Evolutionary conservation across 2,329 filamentous ascomycete genomes (phyloP).

Genomic region (Alternaria arbusti): DNA sequence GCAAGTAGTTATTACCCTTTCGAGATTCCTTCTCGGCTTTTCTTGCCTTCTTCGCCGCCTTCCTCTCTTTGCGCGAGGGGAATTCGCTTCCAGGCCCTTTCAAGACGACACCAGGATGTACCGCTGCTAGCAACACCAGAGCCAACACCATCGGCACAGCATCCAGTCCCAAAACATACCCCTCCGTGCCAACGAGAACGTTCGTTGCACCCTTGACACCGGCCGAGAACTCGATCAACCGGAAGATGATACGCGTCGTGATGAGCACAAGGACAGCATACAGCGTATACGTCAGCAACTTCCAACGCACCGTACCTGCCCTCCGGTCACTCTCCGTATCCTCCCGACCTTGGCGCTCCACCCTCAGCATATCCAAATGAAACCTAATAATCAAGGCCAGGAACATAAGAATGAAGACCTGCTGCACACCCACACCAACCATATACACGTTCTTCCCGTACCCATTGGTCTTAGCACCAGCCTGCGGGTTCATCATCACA

Average conservation of each 20-base stretch:
- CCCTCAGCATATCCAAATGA: background rate
- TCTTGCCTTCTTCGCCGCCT: conserved; percentile 28
- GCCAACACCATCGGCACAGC: conserved; percentile 62
- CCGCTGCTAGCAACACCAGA: conserved; percentile 22
- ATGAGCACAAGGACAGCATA: conserved; percentile 54
- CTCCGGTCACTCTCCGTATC: rapidly evolving
- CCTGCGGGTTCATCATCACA: background rate
- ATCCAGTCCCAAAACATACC: conserved; percentile 60
- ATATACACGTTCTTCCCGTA: background rate
- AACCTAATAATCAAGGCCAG: background rate
- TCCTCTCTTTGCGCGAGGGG: conserved; percentile 32
- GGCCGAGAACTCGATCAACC: conserved; percentile 62
- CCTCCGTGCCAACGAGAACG: background rate
- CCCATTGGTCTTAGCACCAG: background rate
- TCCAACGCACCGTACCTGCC: conserved; percentile 9
- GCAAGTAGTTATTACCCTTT: conserved; percentile 2
- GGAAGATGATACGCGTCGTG: conserved; percentile 64
- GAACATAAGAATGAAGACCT: background rate
- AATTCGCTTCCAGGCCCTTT: conserved; percentile 35
- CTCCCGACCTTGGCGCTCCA: background rate
- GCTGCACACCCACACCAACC: background rate
- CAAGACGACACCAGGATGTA: conserved; percentile 35
- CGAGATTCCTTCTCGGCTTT: conserved; percentile 23
- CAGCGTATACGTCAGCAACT: conserved; percentile 45
- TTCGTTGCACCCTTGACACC: conserved; percentile 48